Evolutionary conservation across 352 stramenopile genomes (phyloP).

Genomic region (Pythium aquatile): DNA sequence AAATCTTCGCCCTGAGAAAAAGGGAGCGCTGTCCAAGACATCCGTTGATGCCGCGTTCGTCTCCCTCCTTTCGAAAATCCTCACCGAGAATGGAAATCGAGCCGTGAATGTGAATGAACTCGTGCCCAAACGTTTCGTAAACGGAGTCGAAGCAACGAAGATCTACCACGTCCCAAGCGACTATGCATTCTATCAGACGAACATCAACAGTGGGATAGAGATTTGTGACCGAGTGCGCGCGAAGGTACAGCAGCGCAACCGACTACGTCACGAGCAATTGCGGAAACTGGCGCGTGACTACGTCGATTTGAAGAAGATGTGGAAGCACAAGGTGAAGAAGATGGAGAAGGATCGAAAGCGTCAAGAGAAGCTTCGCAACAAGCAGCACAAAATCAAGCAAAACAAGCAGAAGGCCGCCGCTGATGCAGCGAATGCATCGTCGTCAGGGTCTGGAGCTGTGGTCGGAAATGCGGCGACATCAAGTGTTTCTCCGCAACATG

Average conservation of each 20-base stretch:
- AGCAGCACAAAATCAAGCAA: constrained; percentile 56
- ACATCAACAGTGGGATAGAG: constrained; percentile 50
- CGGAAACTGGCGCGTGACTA: constrained; percentile 78
- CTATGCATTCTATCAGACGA: constrained; percentile 73
- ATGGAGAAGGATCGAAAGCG: constrained; percentile 87
- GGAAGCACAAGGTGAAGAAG: constrained; percentile 83
- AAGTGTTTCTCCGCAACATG: constrained; percentile 2
- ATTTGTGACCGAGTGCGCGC: constrained; percentile 55
- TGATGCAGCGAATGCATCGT: background rate
- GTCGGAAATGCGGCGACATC: background rate
- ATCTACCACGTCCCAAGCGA: constrained; percentile 74
- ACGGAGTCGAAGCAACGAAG: constrained; percentile 46
- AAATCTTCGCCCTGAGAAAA: background rate
- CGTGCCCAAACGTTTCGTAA: constrained; percentile 53
- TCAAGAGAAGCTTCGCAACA: constrained; percentile 75
- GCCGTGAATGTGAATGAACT: constrained; percentile 46
- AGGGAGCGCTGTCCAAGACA: constrained; percentile 33
- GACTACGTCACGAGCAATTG: constrained; percentile 59
- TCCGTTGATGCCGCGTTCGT: constrained; percentile 67
- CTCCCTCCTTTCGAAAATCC: constrained; percentile 58
- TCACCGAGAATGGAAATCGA: constrained; percentile 63
- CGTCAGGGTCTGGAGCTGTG: background rate
- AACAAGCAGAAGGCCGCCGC: constrained; percentile 38
- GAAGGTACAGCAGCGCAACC: constrained; percentile 68
- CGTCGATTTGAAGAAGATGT: constrained; percentile 75